Conservation (phyloP, 768 basidiomycete genomes). For the Russula sp. region DNA sequence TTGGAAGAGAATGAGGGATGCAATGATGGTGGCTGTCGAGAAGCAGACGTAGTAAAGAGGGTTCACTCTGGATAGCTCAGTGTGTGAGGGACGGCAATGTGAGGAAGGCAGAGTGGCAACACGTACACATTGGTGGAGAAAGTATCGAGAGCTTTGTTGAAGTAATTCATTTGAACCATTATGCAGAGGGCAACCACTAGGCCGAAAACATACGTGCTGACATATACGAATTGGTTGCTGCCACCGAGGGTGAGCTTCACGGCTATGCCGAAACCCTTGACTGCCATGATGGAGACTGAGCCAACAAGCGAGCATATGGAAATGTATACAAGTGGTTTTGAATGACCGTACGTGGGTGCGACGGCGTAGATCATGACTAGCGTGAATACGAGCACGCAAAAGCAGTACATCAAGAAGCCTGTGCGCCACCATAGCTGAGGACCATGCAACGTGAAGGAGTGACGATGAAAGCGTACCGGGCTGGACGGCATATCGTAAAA, state of each 20-base stretch:
- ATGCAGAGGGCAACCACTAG: conserved; percentile 80
- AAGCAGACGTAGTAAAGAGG: conserved; percentile 98
- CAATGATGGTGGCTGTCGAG: conserved; percentile 86
- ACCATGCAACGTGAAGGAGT: not conserved
- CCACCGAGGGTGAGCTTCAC: conserved; percentile 90
- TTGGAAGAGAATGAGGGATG: conserved; percentile 94
- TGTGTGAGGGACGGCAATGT: not conserved
- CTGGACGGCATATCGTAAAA: conserved; percentile 86
- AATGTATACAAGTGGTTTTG: conserved; percentile 87
- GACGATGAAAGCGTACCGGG: conserved; percentile 54
- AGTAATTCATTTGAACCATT: conserved; percentile 90
- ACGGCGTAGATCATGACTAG: conserved; percentile 83
- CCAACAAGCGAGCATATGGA: conserved; percentile 96
- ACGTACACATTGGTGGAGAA: conserved; percentile 97
- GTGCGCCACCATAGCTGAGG: not conserved
- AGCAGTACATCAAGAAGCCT: conserved; percentile 91
- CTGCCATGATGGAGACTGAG: conserved; percentile 96
- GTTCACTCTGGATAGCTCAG: conserved; percentile 61
- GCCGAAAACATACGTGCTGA: conserved; percentile 95
- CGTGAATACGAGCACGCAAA: conserved; percentile 75
- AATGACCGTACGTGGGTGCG: conserved; percentile 79
- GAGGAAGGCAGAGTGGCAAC: not conserved
- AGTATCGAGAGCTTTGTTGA: conserved; percentile 95
- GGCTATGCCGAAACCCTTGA: conserved; percentile 97
- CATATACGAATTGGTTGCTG: conserved; percentile 91